Conservation (phyloP, 352 stramenopile species). For the Globisporangium okanoganense region DNA sequence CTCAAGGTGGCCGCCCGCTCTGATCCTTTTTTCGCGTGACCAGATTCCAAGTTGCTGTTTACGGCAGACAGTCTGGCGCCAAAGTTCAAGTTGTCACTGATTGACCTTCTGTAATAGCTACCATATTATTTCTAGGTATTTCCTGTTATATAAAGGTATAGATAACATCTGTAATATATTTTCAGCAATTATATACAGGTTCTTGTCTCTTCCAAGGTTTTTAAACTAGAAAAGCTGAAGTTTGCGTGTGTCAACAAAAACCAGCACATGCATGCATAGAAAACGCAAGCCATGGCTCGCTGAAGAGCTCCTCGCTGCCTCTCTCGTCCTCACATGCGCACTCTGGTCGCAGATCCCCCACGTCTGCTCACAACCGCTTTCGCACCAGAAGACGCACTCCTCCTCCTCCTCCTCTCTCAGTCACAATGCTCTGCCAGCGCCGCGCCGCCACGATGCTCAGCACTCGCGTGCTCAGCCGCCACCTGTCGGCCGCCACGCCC, state of each 20-base stretch:
- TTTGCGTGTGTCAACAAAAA: constrained; percentile 6
- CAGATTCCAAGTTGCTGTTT: not conserved
- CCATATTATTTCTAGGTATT: not conserved
- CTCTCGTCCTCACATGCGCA: not conserved
- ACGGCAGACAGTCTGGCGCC: constrained; percentile 1
- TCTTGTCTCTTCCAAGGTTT: not conserved
- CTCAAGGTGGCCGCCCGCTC: not conserved
- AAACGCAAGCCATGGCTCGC: constrained; percentile 12
- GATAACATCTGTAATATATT: no score
- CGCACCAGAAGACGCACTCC: constrained; percentile 5
- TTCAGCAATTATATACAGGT: not conserved
- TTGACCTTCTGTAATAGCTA: not conserved
- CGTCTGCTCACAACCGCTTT: constrained; percentile 13
- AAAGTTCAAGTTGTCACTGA: constrained; percentile 9
- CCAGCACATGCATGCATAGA: not conserved
- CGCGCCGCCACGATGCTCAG: constrained; percentile 11
- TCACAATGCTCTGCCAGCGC: constrained; percentile 27
- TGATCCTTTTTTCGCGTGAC: not conserved
- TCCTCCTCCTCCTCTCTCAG: not conserved
- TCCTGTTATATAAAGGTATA: not conserved
- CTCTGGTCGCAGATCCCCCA: not conserved
- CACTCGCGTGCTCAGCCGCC: constrained; percentile 30
- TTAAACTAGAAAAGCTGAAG: constrained; percentile 11
- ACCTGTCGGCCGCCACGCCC: constrained; percentile 32
- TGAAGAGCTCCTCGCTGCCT: not conserved